Evolutionary conservation across 768 basidiomycete genomes (phyloP), one percentile per base, ranked within the genome.

Genomic region (Hortiboletus campestris): DNA sequence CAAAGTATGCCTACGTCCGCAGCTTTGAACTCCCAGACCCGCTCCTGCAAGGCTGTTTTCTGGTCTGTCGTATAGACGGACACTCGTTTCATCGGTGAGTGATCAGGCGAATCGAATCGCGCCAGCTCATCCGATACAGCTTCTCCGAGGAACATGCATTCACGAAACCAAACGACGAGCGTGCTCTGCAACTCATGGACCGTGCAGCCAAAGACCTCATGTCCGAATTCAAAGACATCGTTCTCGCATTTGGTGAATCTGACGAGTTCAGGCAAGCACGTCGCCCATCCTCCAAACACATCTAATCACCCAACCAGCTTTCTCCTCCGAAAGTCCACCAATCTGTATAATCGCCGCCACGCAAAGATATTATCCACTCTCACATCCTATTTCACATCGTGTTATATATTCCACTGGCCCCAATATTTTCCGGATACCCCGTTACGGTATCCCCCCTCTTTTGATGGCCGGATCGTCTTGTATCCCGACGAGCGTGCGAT

Each of bases 181-280:
- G 88, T 13, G 97, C 94, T 0, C 78, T 99, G 7, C 70, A 84
- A 57, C 81, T 99, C 42, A 98, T 98, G 95, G 94, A 99, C 67
- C 81, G 83, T 53, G 93, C 94, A 2, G 97, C 97, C 0, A 78
- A 76, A 60, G 77, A 81, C 45, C 78, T 94, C 41, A 91, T 99
- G 91, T 75, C 84, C 31, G 85, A 88, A 65, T 87, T 88, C 65
- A 80, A 83, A 35, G 95, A 97, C 67, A 83, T 97, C 54, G 76
- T 91, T 13, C 78, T 97, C 19, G 97, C 81, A 0, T 98, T 95
- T 67, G 97, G 97, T 2, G 91, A 99, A 75, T 97, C 94, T 19
- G 97, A 99, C 69, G 97, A 99, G 73, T 98, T 85, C 73, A 97
- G 94, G 95, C 89, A 55, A 48, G 64, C 22, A 31, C 39, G n/a